phyloP scores from a whole-genome alignment of 495 filamentous ascomycete species.

The Bombardia bombarda region DNA sequence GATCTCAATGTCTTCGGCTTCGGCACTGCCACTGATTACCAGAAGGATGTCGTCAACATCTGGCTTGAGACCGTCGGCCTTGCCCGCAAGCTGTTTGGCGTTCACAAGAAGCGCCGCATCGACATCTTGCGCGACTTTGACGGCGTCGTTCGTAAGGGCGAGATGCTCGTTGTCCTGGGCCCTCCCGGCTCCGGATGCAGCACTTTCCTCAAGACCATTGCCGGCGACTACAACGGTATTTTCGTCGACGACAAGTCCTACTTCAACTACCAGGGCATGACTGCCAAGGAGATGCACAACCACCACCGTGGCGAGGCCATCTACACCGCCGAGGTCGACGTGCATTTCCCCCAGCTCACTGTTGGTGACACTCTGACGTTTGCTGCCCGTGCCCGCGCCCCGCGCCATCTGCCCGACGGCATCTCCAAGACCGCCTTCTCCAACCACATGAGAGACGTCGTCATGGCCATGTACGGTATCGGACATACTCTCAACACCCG shows the following conservation, averaged over 20 bases:
- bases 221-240: slow-evolving; percentile 69
- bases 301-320: slow-evolving; percentile 72
- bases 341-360: slow-evolving; percentile 75
- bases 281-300: slow-evolving; percentile 53
- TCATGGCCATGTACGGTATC: slow-evolving; percentile 74
- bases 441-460: slow-evolving; percentile 60
- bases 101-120: slow-evolving; percentile 50
- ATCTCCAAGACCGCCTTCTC: slow-evolving; percentile 53
- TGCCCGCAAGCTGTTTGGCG: slow-evolving; percentile 40
- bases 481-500: slow-evolving; percentile 67
- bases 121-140: slow-evolving; percentile 75
- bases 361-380: slow-evolving; percentile 74
- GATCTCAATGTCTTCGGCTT: slow-evolving; percentile 72
- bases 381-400: slow-evolving; percentile 62
- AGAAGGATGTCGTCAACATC: slow-evolving; percentile 63
- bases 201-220: slow-evolving; percentile 72
- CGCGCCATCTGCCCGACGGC: slow-evolving; percentile 51
- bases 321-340: slow-evolving; percentile 72
- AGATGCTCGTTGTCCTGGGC: slow-evolving; percentile 75
- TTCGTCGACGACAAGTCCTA: slow-evolving; percentile 54
- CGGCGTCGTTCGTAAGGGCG: slow-evolving; percentile 64
- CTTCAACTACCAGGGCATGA: slow-evolving; percentile 68
- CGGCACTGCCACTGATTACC: slow-evolving; percentile 69
- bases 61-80: slow-evolving; percentile 47
- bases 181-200: slow-evolving; percentile 73